Evolutionary conservation across 345 rosid species (phyloP).

Genomic region (Hibiscus trionum): DNA sequence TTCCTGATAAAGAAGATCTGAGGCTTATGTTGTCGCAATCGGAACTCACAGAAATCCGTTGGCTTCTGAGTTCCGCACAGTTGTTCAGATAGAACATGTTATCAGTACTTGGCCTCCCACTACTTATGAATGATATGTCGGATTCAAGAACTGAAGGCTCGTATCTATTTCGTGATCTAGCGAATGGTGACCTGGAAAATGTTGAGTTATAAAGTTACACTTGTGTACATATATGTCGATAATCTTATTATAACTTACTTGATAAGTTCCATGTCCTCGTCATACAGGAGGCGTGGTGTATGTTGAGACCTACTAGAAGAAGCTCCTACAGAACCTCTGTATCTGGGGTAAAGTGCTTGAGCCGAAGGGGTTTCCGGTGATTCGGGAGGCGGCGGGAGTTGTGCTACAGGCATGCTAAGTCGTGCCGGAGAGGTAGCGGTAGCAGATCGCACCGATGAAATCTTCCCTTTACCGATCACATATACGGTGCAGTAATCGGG

Average conservation of each 20-base stretch:
- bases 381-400: slow-evolving; percentile 6
- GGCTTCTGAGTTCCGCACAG: slow-evolving; percentile 24
- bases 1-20: slow-evolving; percentile 33
- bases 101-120: slow-evolving; percentile 53
- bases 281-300: slow-evolving; percentile 14
- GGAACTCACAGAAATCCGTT: slow-evolving; percentile 32
- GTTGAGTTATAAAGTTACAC: neutral
- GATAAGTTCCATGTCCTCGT: slow-evolving; percentile 31
- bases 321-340: slow-evolving; percentile 26
- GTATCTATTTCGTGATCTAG: slow-evolving; percentile 30
- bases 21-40: slow-evolving; percentile 41
- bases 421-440: slow-evolving; percentile 26
- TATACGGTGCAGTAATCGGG: slow-evolving; percentile 74
- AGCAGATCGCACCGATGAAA: slow-evolving; percentile 52
- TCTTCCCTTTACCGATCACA: slow-evolving; percentile 57
- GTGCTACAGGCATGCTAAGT: slow-evolving; percentile 10
- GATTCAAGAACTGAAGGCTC: slow-evolving; percentile 41
- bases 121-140: slow-evolving; percentile 74
- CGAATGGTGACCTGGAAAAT: slow-evolving; percentile 55
- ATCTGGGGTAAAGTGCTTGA: slow-evolving; percentile 5
- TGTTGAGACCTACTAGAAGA: slow-evolving; percentile 17
- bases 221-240: neutral
- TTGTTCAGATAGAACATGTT: slow-evolving; percentile 36
- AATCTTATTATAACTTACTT: slow-evolving; percentile 19
- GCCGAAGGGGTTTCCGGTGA: neutral